phyloP scores from a whole-genome alignment of 2,329 filamentous ascomycete genomes.

The Fusarium sp. region DNA sequence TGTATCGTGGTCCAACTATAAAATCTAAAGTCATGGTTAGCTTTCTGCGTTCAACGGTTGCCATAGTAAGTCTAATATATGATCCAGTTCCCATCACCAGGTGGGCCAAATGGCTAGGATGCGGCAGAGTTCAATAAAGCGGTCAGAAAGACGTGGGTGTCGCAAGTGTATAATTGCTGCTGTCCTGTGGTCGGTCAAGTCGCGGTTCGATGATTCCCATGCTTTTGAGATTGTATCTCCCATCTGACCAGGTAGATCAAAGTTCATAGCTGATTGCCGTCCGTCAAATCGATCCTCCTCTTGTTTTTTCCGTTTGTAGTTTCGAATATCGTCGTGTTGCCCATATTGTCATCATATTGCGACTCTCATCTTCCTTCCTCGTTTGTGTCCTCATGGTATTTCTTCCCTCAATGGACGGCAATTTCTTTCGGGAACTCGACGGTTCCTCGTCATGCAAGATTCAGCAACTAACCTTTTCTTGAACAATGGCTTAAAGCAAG shows the following conservation, averaged over 20 bases:
- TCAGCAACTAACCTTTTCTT: constrained; percentile 42
- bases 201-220: not conserved
- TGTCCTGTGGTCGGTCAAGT: not conserved
- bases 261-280: not conserved
- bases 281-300: not conserved
- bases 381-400: not conserved
- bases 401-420: not conserved
- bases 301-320: not conserved
- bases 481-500: constrained; percentile 22
- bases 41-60: constrained; percentile 16
- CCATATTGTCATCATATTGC: not conserved
- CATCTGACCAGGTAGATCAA: not conserved
- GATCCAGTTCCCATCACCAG: not conserved
- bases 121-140: not conserved
- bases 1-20: constrained; percentile 28
- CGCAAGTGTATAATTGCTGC: not conserved
- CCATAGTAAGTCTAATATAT: not conserved
- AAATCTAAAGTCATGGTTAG: constrained; percentile 37
- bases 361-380: not conserved
- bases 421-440: not conserved
- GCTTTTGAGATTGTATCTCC: not conserved
- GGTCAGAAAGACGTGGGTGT: not conserved
- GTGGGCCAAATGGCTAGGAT: not conserved
- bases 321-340: not conserved
- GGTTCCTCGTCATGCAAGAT: not conserved